Percentiles rank a stretch among this genome's conserved stretches.
Evolutionary conservation across 805 yeast genomes (phyloP).

Genomic region (Crinitomyces ghanaensis): DNA sequence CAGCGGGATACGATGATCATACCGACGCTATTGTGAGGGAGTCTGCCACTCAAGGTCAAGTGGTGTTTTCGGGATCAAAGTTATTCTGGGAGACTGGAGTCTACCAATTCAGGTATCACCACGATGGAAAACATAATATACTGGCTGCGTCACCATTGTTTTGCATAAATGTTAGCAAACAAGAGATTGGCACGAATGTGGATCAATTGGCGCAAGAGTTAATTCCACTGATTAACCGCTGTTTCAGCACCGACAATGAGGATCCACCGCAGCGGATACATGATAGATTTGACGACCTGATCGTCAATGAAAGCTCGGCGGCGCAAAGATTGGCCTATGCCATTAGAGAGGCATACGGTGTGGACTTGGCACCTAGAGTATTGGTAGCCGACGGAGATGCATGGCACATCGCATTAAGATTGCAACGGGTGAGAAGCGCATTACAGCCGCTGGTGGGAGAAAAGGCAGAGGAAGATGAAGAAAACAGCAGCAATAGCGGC

Average conservation of each 20-base stretch:
- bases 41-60: constrained; percentile 30
- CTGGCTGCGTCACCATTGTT: constrained; percentile 53
- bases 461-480: no score
- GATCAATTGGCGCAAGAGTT: constrained; percentile 27
- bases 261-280: constrained; percentile 12
- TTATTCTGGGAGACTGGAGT: constrained; percentile 57
- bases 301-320: constrained; percentile 15
- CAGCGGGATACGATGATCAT: constrained; percentile 23
- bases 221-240: constrained; percentile 14
- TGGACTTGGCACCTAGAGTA: constrained; percentile 32
- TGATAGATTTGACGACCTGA: constrained; percentile 17
- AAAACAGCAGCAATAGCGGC: no score
- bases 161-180: constrained; percentile 37
- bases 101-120: constrained; percentile 65
- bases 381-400: constrained; percentile 31
- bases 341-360: constrained; percentile 20
- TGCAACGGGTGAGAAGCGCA: constrained; percentile 21
- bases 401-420: constrained; percentile 18
- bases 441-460: constrained; percentile 23
- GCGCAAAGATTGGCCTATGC: constrained; percentile 17
- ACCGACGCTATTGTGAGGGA: constrained; percentile 14
- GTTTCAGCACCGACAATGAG: constrained; percentile 16
- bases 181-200: constrained; percentile 21
- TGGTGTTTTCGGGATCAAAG: constrained; percentile 37
- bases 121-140: constrained; percentile 58